Conservation (phyloP, 148 eudicot genomes). For the Drosera capensis region DNA sequence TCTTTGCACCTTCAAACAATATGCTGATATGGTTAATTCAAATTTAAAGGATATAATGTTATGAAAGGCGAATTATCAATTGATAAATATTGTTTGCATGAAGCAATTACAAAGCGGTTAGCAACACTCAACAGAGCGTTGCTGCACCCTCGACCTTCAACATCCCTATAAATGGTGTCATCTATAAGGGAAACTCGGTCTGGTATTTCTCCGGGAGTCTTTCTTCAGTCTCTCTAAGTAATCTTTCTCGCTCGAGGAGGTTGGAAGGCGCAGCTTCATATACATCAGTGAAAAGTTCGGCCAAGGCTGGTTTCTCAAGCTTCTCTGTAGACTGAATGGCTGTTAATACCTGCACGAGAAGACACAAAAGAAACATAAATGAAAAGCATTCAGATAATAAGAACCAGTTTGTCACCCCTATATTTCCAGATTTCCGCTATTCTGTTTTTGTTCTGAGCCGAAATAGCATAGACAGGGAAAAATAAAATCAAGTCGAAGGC, state of each 20-base stretch:
- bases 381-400: too few species aligned
- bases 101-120: too few species aligned
- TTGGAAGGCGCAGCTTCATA: constrained; percentile 38
- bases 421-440: background rate
- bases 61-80: too few species aligned
- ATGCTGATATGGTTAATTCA: too few species aligned
- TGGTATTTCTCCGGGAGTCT: constrained; percentile 21
- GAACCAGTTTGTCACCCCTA: background rate
- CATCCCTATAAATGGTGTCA: background rate
- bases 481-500: background rate
- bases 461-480: background rate
- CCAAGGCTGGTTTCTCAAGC: constrained; percentile 40
- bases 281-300: constrained; percentile 56
- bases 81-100: too few species aligned
- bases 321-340: constrained; percentile 63
- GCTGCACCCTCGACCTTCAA: background rate
- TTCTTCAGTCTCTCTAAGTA: constrained; percentile 19
- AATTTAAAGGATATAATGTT: too few species aligned
- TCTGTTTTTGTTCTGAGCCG: background rate
- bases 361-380: too few species aligned
- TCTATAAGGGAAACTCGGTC: background rate
- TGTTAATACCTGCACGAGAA: constrained; percentile 30
- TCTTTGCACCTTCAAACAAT: too few species aligned
- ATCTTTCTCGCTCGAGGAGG: constrained; percentile 26
- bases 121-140: background rate